phyloP scores from a whole-genome alignment of 2,329 filamentous ascomycete genomes.

The Cladorrhinum sp. region DNA sequence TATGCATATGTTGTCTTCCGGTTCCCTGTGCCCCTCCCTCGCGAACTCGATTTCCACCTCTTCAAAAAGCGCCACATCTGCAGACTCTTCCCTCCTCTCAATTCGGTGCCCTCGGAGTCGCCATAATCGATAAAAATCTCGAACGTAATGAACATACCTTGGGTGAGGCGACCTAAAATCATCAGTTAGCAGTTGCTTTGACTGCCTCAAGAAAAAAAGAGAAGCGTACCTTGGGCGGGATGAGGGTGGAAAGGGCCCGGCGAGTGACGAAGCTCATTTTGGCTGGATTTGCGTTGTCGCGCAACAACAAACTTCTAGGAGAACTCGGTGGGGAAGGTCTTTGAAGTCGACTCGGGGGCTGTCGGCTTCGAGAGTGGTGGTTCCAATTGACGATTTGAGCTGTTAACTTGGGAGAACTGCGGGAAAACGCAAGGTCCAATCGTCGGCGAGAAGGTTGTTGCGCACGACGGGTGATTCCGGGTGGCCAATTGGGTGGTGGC shows the following conservation, averaged over 20 bases:
- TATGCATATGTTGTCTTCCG: neutral
- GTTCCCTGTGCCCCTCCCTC: neutral
- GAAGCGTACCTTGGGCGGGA: constrained; percentile 86
- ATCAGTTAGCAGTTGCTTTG: constrained; percentile 11
- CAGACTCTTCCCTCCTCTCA: neutral
- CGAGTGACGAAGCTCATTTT: constrained; percentile 91
- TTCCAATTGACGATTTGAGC: constrained; percentile 27
- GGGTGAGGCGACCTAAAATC: constrained; percentile 70
- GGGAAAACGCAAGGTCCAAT: constrained; percentile 24
- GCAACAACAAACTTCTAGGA: constrained; percentile 20
- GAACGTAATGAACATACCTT: constrained; percentile 59
- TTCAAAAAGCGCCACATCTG: neutral
- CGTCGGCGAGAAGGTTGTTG: constrained; percentile 31
- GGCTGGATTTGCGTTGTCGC: constrained; percentile 30
- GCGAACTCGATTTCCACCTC: neutral
- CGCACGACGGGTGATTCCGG: constrained; percentile 35
- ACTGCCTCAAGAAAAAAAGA: neutral
- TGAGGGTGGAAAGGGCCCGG: constrained; percentile 94
- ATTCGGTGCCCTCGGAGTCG: neutral
- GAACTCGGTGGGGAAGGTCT: neutral
- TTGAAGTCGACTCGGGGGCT: constrained; percentile 17
- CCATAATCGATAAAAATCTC: constrained; percentile 1
- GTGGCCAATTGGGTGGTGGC: constrained; percentile 19
- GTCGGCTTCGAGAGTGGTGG: constrained; percentile 7
- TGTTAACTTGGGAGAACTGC: constrained; percentile 24